Evolutionary conservation across 495 filamentous ascomycete species (phyloP).

Genomic region (Tuber melanosporum): DNA sequence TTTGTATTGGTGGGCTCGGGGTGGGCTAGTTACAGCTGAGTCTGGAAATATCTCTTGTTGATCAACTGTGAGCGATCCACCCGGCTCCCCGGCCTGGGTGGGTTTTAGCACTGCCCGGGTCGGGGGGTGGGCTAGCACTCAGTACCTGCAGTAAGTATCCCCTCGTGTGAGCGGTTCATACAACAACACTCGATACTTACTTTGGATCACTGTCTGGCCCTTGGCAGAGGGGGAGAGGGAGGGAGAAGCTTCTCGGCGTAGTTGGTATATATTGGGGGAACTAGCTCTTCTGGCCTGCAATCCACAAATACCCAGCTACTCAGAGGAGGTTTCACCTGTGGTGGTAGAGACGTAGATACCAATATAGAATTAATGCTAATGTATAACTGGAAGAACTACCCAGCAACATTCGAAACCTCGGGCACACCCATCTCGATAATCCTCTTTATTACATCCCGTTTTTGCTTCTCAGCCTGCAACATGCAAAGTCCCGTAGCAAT

Average conservation of each 20-base stretch:
- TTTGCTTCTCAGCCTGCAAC: conserved; percentile 37
- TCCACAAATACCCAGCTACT: background rate
- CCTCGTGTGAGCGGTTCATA: background rate
- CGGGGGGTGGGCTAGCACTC: background rate
- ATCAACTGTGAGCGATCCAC: background rate
- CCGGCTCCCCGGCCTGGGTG: background rate
- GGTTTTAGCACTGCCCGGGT: background rate
- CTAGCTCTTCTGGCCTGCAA: background rate
- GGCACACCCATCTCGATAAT: background rate
- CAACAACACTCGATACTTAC: background rate
- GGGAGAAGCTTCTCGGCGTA: background rate
- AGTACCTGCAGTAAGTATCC: background rate
- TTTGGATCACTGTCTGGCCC: background rate
- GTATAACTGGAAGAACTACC: background rate
- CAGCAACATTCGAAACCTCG: background rate
- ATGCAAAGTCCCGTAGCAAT: conserved; percentile 36
- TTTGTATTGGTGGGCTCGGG: background rate
- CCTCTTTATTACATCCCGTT: conserved; percentile 22
- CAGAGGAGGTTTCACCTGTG: background rate
- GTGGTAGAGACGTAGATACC: background rate
- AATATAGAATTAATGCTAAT: background rate
- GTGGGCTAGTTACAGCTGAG: background rate
- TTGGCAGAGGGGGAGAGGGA: background rate
- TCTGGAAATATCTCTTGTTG: background rate
- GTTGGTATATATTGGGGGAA: background rate